These are phyloP conservation scores for Berberis thunbergii DNA, from an alignment of 164 flowering plant species.

Conservation along the genomic window DNA sequence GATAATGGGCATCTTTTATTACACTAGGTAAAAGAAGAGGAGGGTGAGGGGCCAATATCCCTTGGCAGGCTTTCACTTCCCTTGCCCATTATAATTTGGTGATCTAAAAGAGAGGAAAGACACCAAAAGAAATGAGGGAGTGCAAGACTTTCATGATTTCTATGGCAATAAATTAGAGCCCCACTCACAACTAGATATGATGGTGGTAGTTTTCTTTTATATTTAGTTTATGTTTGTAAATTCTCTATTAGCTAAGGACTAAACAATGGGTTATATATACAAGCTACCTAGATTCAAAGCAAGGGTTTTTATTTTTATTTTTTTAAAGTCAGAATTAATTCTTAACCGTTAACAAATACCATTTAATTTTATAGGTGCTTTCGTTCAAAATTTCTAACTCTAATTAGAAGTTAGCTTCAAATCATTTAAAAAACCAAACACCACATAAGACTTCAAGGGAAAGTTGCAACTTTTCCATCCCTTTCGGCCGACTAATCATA, in stretches of 20 bases:
- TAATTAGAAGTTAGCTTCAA: too few species aligned
- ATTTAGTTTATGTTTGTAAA: not conserved
- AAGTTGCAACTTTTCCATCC: not conserved
- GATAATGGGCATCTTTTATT: too few species aligned
- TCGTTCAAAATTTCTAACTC: too few species aligned
- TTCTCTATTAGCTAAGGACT: not conserved
- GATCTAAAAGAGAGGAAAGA: not conserved
- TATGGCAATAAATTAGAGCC: conserved; percentile 9
- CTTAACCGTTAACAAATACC: too few species aligned
- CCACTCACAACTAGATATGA: conserved; percentile 14
- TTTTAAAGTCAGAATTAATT: too few species aligned
- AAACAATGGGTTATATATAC: not conserved
- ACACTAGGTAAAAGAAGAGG: too few species aligned
- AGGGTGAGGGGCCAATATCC: conserved; percentile 5
- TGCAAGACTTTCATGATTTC: conserved; percentile 19
- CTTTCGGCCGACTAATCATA: too few species aligned
- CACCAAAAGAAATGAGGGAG: conserved; percentile 2
- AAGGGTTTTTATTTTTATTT: not conserved
- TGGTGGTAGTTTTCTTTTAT: not conserved
- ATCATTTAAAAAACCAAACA: not conserved
- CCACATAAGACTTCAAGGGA: not conserved
- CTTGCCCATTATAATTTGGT: conserved; percentile 1
- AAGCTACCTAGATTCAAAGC: not conserved
- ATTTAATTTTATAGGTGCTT: too few species aligned
- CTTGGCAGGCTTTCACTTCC: conserved; percentile 1